Evolutionary conservation across 2,329 filamentous ascomycete genomes (phyloP), one percentile per base, ranked within the genome.

Genomic region (Nigrospora oryzae): DNA sequence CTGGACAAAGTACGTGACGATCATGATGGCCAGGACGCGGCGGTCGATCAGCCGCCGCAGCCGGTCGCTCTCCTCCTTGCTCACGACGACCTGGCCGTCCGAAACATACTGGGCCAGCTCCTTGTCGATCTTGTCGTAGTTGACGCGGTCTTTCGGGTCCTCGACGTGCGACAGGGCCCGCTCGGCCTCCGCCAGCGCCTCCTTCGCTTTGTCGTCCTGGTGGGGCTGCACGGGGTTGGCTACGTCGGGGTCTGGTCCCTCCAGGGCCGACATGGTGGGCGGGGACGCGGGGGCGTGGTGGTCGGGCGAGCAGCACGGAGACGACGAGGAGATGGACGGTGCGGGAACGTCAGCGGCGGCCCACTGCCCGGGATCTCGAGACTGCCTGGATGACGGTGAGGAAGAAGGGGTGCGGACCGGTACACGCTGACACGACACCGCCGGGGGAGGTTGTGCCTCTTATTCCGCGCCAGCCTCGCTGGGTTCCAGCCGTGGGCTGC

Each of bases 1-100:
- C 56, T 86, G 84, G 17, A 88, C 63, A 56, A 89, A 86, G 62
- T 89, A 88, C 0, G 83, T 86, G 40, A 74, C 61, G 46, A 89
- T 74, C 84, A 89, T 89, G 59, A 89, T 70, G 2, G 73, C 63
- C 37, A 90, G 65, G 3, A 89, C 75, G 31, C 84, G 75, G 49
- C 69, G 73, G 62, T 89, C 83, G 51, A 89, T 85, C 67, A 80
- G 67, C 42, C 63, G 72, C 50, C 77, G 79, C 43, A 89, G 69
- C 30, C 82, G 68, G 35, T 63, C 70, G 61, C 78, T 81, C 44
- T 83, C 78, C 46, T 75, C 78, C 1, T 70, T 64, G 4, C 73
- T 69, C 54, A 89, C 79, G 2, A 75, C 65, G 41, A 86, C 65
- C 6, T 66, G 67, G 15, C 60, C 70, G 16, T 73, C 71, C 16